A percentile compares a stretch with the other conserved stretches of the same genome.
Evolutionary conservation across 2,329 filamentous ascomycete species (phyloP).

Genomic region (Pleochaeta shiraiana): DNA sequence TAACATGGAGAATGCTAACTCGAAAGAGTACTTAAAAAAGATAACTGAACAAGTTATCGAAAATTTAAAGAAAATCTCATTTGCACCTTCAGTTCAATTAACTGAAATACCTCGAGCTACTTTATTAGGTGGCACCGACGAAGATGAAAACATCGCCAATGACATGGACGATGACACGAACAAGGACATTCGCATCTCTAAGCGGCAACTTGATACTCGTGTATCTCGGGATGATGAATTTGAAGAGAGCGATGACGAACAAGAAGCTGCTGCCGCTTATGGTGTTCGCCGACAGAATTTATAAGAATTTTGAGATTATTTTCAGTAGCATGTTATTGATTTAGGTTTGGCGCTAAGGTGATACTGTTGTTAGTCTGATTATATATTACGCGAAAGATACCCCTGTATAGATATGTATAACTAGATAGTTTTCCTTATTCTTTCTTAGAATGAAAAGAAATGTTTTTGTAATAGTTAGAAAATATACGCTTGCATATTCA

Average conservation of each 20-base stretch:
- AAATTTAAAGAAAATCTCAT: slow-evolving; percentile 68
- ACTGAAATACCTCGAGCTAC: slow-evolving; percentile 47
- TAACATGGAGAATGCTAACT: slow-evolving; percentile 83
- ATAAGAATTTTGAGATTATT: neutral
- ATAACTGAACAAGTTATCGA: slow-evolving; percentile 67
- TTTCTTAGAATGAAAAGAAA: no score
- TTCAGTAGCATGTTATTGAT: no score
- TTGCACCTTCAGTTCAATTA: slow-evolving; percentile 80
- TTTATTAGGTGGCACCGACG: slow-evolving; percentile 34
- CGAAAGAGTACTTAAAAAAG: slow-evolving; percentile 57
- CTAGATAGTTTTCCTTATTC: no score
- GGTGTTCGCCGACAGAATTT: slow-evolving; percentile 25
- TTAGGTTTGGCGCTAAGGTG: no score
- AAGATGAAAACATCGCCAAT: slow-evolving; percentile 42
- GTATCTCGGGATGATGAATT: slow-evolving; percentile 60
- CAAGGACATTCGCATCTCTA: slow-evolving; percentile 60
- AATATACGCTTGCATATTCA: no score
- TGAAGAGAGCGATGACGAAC: slow-evolving; percentile 78
- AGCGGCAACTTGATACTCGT: slow-evolving; percentile 63
- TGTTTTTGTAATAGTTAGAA: no score
- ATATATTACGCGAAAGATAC: no score
- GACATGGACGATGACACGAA: slow-evolving; percentile 69
- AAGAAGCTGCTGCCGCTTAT: slow-evolving; percentile 42
- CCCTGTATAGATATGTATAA: no score
- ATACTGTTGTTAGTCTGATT: no score